phyloP scores from a whole-genome alignment of 129 eudicot genomes.

The Lactuca sativa region DNA sequence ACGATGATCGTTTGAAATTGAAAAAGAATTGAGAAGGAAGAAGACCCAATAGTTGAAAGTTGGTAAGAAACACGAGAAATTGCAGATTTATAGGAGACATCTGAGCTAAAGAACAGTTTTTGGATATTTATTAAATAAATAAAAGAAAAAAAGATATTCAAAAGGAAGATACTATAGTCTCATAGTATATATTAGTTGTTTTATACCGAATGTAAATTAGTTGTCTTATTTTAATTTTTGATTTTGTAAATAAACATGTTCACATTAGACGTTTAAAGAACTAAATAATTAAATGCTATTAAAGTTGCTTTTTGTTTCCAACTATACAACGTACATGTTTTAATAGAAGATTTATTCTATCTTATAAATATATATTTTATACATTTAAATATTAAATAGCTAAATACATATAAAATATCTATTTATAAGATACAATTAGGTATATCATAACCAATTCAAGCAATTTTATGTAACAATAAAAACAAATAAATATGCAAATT shows the following conservation, averaged over 20 bases:
- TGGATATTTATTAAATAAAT: not conserved
- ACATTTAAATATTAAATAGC: too few relatives aligned
- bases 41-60: not conserved
- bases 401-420: too few relatives aligned
- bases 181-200: not conserved
- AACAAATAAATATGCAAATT: too few relatives aligned
- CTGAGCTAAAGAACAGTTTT: not conserved
- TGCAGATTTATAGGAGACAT: constrained; percentile 13
- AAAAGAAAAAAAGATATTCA: not conserved
- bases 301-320: not conserved
- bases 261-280: not conserved
- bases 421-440: too few relatives aligned
- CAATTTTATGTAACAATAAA: too few relatives aligned
- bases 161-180: not conserved
- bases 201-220: not conserved
- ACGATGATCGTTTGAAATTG: constrained; percentile 2
- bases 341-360: not conserved
- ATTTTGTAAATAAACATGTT: not conserved
- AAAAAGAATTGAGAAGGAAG: not conserved
- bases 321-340: not conserved
- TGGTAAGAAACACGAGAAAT: not conserved
- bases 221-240: not conserved
- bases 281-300: not conserved
- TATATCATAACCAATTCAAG: too few relatives aligned
- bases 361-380: too few relatives aligned